Conservation (phyloP, 345 rosid genomes). For the Sisymbrium altissimum region DNA sequence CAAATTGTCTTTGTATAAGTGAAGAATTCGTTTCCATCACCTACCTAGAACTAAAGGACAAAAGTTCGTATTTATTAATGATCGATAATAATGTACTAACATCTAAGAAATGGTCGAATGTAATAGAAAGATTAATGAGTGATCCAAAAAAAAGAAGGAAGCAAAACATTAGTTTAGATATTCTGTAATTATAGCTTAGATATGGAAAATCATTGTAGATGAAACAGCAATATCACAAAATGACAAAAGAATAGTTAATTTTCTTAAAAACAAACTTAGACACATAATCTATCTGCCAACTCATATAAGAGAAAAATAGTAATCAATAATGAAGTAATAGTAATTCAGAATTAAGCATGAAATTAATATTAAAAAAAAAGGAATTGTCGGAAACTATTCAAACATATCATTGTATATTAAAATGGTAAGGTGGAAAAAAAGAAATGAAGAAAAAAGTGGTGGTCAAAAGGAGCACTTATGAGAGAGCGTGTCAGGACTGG, state of each 20-base stretch:
- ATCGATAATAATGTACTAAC: background rate
- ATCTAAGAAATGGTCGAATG: background rate
- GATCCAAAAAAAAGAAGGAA: background rate
- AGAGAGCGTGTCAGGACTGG: slow-evolving; percentile 33
- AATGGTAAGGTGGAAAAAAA: background rate
- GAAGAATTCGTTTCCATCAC: no score
- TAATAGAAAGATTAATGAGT: background rate
- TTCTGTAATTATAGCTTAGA: background rate
- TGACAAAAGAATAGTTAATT: background rate
- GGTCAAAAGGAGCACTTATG: slow-evolving; percentile 37
- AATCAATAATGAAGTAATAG: background rate
- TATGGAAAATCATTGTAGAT: slow-evolving; percentile 6
- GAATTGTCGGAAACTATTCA: background rate
- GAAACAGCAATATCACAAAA: background rate
- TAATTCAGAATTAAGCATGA: background rate
- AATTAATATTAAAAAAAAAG: background rate
- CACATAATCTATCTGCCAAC: background rate
- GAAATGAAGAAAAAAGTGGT: background rate
- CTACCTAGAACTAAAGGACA: no score
- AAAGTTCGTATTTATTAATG: background rate
- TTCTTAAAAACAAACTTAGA: background rate
- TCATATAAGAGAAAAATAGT: background rate
- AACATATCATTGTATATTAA: background rate
- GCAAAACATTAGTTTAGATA: background rate
- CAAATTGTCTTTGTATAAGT: background rate